These are phyloP conservation scores for Aethionema arabicum DNA, from an alignment of 345 rosid species.

Conservation along the genomic window DNA sequence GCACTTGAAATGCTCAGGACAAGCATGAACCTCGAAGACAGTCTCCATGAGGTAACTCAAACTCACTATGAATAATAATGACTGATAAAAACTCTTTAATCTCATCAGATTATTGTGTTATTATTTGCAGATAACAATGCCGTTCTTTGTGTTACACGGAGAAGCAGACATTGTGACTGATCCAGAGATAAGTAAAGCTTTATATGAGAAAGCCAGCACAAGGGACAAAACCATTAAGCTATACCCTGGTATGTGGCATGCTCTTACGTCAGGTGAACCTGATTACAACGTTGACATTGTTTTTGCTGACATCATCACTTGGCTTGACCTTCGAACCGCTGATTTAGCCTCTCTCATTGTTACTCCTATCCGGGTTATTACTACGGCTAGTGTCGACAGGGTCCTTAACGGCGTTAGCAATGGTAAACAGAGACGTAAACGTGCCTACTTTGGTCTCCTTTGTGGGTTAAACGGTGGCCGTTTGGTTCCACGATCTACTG, in stretches of 20 bases:
- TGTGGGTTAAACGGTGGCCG: conserved; percentile 67
- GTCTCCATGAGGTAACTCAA: conserved; percentile 58
- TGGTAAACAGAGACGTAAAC: conserved; percentile 25
- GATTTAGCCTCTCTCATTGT: conserved; percentile 32
- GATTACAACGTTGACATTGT: conserved; percentile 71
- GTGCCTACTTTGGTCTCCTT: conserved; percentile 38
- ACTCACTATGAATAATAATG: too few relatives aligned
- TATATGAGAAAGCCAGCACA: conserved; percentile 76
- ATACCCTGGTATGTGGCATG: conserved; percentile 99
- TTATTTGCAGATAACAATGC: conserved; percentile 56
- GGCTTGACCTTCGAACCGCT: conserved; percentile 68
- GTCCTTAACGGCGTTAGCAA: conserved; percentile 10
- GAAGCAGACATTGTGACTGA: conserved; percentile 93
- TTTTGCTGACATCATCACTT: conserved; percentile 66
- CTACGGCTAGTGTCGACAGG: conserved; percentile 14
- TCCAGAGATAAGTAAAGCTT: conserved; percentile 92
- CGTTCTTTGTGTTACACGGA: conserved; percentile 91
- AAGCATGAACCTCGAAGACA: conserved; percentile 81
- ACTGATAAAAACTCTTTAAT: too few relatives aligned
- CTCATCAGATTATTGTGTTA: not conserved
- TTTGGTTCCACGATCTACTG: conserved; percentile 53
- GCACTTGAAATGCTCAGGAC: conserved; percentile 93
- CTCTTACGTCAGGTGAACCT: conserved; percentile 79
- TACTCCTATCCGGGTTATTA: conserved; percentile 39
- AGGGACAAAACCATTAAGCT: conserved; percentile 79